Conservation (phyloP, 768 basidiomycete genomes). For the Amanita inopinata region DNA sequence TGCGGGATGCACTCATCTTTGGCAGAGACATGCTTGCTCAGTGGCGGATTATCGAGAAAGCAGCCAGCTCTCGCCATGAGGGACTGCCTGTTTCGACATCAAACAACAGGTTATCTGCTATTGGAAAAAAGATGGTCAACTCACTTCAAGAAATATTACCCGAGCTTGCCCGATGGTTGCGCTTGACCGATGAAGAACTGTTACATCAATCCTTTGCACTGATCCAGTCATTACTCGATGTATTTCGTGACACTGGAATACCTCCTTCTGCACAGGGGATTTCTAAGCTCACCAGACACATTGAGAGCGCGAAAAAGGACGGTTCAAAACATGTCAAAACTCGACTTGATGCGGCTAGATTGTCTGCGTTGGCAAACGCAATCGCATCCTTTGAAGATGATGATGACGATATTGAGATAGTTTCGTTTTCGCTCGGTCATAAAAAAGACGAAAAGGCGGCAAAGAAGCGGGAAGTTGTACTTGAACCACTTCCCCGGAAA, state of each 20-base stretch:
- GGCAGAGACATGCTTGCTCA: constrained; percentile 79
- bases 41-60: constrained; percentile 69
- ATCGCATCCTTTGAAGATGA: constrained; percentile 55
- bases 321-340: constrained; percentile 37
- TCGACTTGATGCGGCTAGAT: constrained; percentile 44
- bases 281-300: constrained; percentile 56
- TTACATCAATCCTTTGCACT: constrained; percentile 84
- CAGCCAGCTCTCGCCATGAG: constrained; percentile 34
- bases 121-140: constrained; percentile 67
- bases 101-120: constrained; percentile 39
- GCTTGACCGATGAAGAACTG: constrained; percentile 87
- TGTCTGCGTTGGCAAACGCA: constrained; percentile 57
- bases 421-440: background rate
- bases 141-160: constrained; percentile 71
- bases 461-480: constrained; percentile 1
- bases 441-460: constrained; percentile 2
- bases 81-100: constrained; percentile 14
- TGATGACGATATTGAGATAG: constrained; percentile 44
- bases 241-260: constrained; percentile 57
- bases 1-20: constrained; percentile 96
- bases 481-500: background rate
- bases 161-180: constrained; percentile 79
- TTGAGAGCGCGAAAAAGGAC: constrained; percentile 48
- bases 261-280: constrained; percentile 47
- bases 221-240: constrained; percentile 66